Evolutionary conservation across 73 alveolate genomes (phyloP).

Genomic region (Paramecium sexaurelia): DNA sequence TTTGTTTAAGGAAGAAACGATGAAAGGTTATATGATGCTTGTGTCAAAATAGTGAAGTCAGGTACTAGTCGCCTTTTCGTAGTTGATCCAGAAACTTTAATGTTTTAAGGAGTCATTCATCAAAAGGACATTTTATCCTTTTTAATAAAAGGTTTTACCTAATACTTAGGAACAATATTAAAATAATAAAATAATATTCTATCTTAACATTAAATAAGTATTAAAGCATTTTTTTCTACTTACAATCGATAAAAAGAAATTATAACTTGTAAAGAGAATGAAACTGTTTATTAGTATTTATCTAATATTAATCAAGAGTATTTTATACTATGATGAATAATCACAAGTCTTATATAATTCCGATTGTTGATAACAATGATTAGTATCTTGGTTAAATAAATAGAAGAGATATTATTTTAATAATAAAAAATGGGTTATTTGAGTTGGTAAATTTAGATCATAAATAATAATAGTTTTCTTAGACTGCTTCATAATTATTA

Average conservation of each 20-base stretch:
- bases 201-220: slow-evolving; percentile 4
- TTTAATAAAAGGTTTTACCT: slow-evolving; percentile 30
- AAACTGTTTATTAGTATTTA: neutral
- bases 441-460: neutral
- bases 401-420: slow-evolving; percentile 15
- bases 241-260: neutral
- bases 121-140: slow-evolving; percentile 9
- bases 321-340: slow-evolving; percentile 22
- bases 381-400: neutral
- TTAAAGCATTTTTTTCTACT: neutral
- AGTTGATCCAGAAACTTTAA: slow-evolving; percentile 28
- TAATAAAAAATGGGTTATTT: slow-evolving; percentile 17
- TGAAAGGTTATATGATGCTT: slow-evolving; percentile 37
- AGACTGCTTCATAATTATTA: neutral
- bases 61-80: neutral
- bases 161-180: neutral
- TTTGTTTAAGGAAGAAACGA: slow-evolving; percentile 7
- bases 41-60: neutral
- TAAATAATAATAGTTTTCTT: neutral
- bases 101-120: neutral
- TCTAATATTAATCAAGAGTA: neutral
- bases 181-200: neutral
- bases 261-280: neutral
- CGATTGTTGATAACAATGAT: slow-evolving; percentile 4
- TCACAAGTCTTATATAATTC: neutral